Evolutionary conservation across 116 monocot species (phyloP).

Genomic region (Papilionanthe hybrid): DNA sequence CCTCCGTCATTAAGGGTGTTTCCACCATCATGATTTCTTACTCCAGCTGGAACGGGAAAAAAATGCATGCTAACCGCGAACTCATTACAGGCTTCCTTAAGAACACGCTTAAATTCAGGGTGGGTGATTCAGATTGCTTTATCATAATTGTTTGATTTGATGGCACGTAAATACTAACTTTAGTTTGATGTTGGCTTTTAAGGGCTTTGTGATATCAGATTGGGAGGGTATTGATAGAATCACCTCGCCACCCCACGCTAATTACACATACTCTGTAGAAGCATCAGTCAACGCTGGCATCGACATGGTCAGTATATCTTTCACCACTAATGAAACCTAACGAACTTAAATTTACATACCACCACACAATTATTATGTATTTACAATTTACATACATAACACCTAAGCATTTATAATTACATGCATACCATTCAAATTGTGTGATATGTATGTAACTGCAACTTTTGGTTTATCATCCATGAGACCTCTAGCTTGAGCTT

Average conservation of each 20-base stretch:
- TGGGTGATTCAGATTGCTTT: conserved; percentile 8
- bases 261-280: conserved; percentile 41
- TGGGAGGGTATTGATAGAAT: conserved; percentile 55
- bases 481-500: too few species aligned
- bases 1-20: conserved; percentile 11
- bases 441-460: too few species aligned
- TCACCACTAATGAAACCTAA: not conserved
- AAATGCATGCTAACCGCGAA: conserved; percentile 32
- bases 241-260: conserved; percentile 26
- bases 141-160: not conserved
- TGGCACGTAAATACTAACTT: not conserved
- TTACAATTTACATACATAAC: too few species aligned
- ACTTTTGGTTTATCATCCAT: too few species aligned
- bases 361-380: too few species aligned
- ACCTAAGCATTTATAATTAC: too few species aligned
- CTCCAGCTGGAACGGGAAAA: conserved; percentile 16
- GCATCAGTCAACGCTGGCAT: conserved; percentile 26
- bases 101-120: conserved; percentile 18
- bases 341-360: not conserved
- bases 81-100: conserved; percentile 26
- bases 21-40: conserved; percentile 15
- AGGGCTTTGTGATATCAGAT: conserved; percentile 58
- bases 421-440: too few species aligned
- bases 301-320: conserved; percentile 32
- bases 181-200: not conserved